Conservation (phyloP, 2,329 filamentous ascomycete species). For the Sarocladium brachiariae region DNA sequence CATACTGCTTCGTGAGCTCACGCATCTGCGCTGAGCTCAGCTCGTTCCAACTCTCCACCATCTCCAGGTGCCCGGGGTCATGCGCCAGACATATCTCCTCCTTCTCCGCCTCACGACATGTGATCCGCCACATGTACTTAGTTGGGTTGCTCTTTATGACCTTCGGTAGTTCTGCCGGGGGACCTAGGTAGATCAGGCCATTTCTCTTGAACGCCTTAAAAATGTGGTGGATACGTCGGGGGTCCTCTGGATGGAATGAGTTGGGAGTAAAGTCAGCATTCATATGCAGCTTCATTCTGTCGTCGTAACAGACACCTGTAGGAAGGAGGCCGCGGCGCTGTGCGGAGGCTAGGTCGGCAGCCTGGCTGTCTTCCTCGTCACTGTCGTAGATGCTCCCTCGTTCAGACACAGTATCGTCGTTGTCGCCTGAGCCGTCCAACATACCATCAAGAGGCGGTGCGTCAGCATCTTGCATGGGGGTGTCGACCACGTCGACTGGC, state of each 20-base stretch:
- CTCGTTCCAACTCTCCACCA: slow-evolving; percentile 56
- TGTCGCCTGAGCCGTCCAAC: slow-evolving; percentile 15
- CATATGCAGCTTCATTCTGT: slow-evolving; percentile 91
- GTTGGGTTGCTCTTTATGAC: slow-evolving; percentile 49
- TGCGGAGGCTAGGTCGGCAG: slow-evolving; percentile 26
- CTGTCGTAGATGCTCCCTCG: slow-evolving; percentile 29
- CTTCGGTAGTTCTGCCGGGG: slow-evolving; percentile 44
- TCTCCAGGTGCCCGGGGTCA: slow-evolving; percentile 66
- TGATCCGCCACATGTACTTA: slow-evolving; percentile 68
- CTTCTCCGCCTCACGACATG: slow-evolving; percentile 66
- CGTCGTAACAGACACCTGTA: slow-evolving; percentile 82
- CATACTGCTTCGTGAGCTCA: slow-evolving; percentile 53
- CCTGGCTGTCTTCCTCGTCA: slow-evolving; percentile 28
- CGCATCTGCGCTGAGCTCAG: slow-evolving; percentile 60
- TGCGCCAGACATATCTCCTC: slow-evolving; percentile 80
- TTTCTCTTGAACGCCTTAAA: slow-evolving; percentile 81
- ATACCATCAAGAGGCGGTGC: slow-evolving; percentile 11
- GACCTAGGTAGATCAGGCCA: slow-evolving; percentile 64
- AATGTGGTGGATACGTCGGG: slow-evolving; percentile 84
- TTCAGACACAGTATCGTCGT: slow-evolving; percentile 26
- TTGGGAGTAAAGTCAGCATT: slow-evolving; percentile 69
- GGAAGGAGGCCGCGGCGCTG: slow-evolving; percentile 47
- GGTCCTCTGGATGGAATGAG: slow-evolving; percentile 90
- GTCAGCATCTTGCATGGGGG: slow-evolving; percentile 35
- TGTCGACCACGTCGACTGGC: slow-evolving; percentile 36